These are phyloP conservation scores for Chaetomium strumarium DNA, from an alignment of 2,329 filamentous ascomycete genomes.

Conservation along the genomic window DNA sequence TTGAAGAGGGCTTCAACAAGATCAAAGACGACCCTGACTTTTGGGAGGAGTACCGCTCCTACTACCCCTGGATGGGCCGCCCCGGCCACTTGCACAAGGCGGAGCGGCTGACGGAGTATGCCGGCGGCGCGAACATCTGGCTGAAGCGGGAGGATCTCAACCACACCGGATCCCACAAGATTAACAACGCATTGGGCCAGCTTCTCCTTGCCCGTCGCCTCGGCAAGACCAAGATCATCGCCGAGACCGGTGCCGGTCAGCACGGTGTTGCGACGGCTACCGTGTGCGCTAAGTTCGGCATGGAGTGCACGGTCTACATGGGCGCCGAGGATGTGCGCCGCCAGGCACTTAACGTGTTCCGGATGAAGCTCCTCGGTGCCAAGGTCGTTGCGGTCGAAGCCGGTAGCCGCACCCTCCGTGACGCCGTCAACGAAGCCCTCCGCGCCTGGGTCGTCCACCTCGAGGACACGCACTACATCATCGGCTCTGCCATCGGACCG, in stretches of 20 bases:
- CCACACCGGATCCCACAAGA: conserved; percentile 97
- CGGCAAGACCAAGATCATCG: conserved; percentile 95
- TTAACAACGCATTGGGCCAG: conserved; percentile 97
- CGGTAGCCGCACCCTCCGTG: conserved; percentile 74
- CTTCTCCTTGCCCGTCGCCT: conserved; percentile 77
- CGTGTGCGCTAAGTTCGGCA: conserved; percentile 94
- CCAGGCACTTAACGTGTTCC: conserved; percentile 96
- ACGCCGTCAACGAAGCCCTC: conserved; percentile 92
- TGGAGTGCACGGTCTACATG: conserved; percentile 99
- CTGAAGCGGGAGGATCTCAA: conserved; percentile 96
- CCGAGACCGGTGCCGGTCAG: conserved; percentile 94
- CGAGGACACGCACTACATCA: conserved; percentile 94
- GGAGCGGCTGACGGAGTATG: conserved; percentile 78
- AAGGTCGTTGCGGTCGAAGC: conserved; percentile 90
- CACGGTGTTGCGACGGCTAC: conserved; percentile 97
- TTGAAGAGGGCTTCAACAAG: conserved; percentile 85
- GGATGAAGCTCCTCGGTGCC: conserved; percentile 92
- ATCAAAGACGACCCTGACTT: conserved; percentile 84
- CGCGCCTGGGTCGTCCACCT: conserved; percentile 91
- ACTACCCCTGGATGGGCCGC: conserved; percentile 96
- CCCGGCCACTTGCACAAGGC: conserved; percentile 89
- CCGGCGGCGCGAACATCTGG: conserved; percentile 93
- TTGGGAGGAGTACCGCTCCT: conserved; percentile 94
- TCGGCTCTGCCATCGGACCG: conserved; percentile 93
- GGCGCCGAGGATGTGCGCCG: conserved; percentile 94